Percentiles rank a stretch among this genome's conserved stretches.
phyloP scores from a whole-genome alignment of 495 filamentous ascomycete genomes.

The Corynascus novoguineensis region DNA sequence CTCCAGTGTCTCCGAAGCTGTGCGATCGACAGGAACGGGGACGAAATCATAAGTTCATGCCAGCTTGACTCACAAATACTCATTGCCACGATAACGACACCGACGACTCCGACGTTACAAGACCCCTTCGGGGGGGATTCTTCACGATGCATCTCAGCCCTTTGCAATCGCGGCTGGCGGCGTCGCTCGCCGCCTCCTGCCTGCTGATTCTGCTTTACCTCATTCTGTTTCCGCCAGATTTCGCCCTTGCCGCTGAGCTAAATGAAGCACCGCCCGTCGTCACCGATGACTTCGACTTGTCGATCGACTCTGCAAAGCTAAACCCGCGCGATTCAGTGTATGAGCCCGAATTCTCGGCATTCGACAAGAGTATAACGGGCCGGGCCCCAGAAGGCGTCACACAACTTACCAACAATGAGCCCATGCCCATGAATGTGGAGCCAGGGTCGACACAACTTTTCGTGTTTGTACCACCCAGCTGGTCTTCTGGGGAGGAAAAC shows the following conservation, averaged over 20 bases:
- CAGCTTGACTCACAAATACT: background rate
- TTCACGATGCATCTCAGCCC: constrained; percentile 56
- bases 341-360: constrained; percentile 54
- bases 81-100: constrained; percentile 2
- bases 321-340: constrained; percentile 35
- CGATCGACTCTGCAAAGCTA: constrained; percentile 15
- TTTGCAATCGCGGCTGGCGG: constrained; percentile 64
- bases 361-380: constrained; percentile 58
- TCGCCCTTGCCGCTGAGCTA: constrained; percentile 56
- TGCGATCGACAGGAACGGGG: constrained; percentile 11
- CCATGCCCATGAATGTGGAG: constrained; percentile 47
- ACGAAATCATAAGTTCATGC: background rate
- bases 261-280: constrained; percentile 38
- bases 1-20: constrained; percentile 7
- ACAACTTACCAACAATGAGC: constrained; percentile 59
- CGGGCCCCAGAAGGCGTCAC: constrained; percentile 46
- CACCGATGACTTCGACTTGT: constrained; percentile 39
- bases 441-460: constrained; percentile 48
- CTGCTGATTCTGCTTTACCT: constrained; percentile 53
- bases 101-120: constrained; percentile 7
- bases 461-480: constrained; percentile 28
- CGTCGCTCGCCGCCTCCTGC: constrained; percentile 53
- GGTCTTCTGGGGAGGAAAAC: too few relatives aligned
- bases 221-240: constrained; percentile 47
- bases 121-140: constrained; percentile 35